Percentiles rank a stretch among this genome's conserved stretches.
phyloP scores from a whole-genome alignment of 768 basidiomycete species.

The Xerocomellus intermedius region DNA sequence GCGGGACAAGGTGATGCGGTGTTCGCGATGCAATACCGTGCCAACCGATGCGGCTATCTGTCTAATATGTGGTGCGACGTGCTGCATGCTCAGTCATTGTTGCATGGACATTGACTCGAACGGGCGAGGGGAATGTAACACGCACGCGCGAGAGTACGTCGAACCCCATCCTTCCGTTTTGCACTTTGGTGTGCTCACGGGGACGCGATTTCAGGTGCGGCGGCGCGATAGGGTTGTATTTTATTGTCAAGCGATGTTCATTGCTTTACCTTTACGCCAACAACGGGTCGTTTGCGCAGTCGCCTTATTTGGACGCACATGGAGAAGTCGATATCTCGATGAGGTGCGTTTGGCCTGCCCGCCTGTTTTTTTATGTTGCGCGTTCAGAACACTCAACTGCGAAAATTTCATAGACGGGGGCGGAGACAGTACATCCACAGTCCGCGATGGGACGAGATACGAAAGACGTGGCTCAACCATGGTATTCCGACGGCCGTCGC shows the following conservation, averaged over 20 bases:
- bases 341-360: constrained; percentile 51
- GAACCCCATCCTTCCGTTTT: not conserved
- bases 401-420: constrained; percentile 57
- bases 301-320: constrained; percentile 92
- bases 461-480: constrained; percentile 88
- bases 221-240: constrained; percentile 85
- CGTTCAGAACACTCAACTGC: not conserved
- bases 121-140: constrained; percentile 87
- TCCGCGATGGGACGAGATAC: constrained; percentile 86
- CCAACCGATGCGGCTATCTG: constrained; percentile 90
- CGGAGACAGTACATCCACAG: constrained; percentile 85
- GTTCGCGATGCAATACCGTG: constrained; percentile 72
- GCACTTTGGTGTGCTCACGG: not conserved
- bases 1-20: constrained; percentile 70
- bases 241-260: constrained; percentile 90
- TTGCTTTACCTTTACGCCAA: constrained; percentile 84
- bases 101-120: constrained; percentile 64
- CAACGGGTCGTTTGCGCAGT: constrained; percentile 83
- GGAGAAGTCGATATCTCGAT: constrained; percentile 92
- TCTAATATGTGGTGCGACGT: constrained; percentile 81
- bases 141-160: constrained; percentile 90
- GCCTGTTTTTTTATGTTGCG: not conserved
- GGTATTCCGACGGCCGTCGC: constrained; percentile 89
- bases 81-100: constrained; percentile 91
- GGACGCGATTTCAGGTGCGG: constrained; percentile 64